Base-by-base conservation (phyloP, 225 moss, liverwort and hornwort species). In the Marchantia polymorpha region DNA sequence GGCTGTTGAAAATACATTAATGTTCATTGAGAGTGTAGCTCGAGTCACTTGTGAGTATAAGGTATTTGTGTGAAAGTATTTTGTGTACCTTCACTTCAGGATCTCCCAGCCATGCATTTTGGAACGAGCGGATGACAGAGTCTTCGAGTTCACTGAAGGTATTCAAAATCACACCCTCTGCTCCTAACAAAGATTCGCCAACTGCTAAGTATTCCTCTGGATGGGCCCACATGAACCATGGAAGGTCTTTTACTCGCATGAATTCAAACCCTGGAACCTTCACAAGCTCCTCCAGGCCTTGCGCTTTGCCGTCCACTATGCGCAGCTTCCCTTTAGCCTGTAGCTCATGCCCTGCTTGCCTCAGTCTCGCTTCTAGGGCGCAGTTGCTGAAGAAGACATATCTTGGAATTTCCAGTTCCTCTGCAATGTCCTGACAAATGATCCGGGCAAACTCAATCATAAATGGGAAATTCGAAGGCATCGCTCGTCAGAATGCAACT, bases 81-180 rank as follows among this genome's bases (percentile, higher is more conserved):
- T 29, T 29, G 65, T 65, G 29, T 52, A 72, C 72, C 73, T 63
- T 51, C 7, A 25, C 72, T 81, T 67, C 63, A 64, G 74, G 55
- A 39, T 75, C n/a, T 63, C 80, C 80, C 39, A 29, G 23, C 73
- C 64, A 72, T 22, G 72, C 72, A 14, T 52, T 68, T 81, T 55
- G 52, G n/a, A 74, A 81, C 47, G n/a, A 53, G 54, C 75, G 39
- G 29, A 75, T 27, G 9, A 75, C 55, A 55, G 64, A n/a, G 12
- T 54, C 74, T 58, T 81, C 67, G 13, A 81, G 48, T 53, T 67
- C 55, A 58, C 25, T 55, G 52, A 69, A 81, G 7, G 73, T 72
- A 51, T 80, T 80, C 9, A 80, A 50, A 49, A 80, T 8, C 48
- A 74, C 64, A 51, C 80, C 80, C 47, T 72, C 72, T 51, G 69